phyloP scores from a whole-genome alignment of 2,329 filamentous ascomycete species.

The Diaporthe citri region DNA sequence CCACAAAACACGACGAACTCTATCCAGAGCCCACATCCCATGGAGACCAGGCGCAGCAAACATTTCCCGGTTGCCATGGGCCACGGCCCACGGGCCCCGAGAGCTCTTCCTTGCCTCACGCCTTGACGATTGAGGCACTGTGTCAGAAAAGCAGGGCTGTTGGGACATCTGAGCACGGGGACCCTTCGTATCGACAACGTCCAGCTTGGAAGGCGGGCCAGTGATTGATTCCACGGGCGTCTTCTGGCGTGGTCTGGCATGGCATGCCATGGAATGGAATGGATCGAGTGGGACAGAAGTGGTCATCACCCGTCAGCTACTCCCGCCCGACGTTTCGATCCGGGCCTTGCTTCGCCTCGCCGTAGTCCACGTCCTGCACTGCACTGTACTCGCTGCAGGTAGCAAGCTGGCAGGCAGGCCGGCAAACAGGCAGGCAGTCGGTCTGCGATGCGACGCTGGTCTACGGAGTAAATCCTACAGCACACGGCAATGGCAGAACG shows the following conservation, averaged over 20 bases:
- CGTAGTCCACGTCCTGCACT: background rate
- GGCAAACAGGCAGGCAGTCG: background rate
- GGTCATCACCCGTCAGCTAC: background rate
- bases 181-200: constrained; percentile 18
- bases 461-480: constrained; percentile 4
- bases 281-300: background rate
- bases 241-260: constrained; percentile 7
- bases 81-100: constrained; percentile 26
- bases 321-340: background rate
- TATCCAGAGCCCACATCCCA: constrained; percentile 26
- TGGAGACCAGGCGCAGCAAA: constrained; percentile 27
- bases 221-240: background rate
- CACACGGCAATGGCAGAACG: constrained; percentile 17
- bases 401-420: background rate
- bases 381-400: background rate
- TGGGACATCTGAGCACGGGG: constrained; percentile 6
- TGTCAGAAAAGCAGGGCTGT: constrained; percentile 26
- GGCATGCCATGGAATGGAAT: constrained; percentile 5
- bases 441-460: constrained; percentile 15
- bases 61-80: constrained; percentile 25
- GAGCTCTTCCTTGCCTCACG: background rate
- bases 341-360: background rate
- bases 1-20: constrained; percentile 22
- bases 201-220: background rate
- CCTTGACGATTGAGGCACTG: constrained; percentile 11